These are phyloP conservation scores for Osmanthus fragrans DNA, from an alignment of 257 asterid genomes.

Conservation along the genomic window DNA sequence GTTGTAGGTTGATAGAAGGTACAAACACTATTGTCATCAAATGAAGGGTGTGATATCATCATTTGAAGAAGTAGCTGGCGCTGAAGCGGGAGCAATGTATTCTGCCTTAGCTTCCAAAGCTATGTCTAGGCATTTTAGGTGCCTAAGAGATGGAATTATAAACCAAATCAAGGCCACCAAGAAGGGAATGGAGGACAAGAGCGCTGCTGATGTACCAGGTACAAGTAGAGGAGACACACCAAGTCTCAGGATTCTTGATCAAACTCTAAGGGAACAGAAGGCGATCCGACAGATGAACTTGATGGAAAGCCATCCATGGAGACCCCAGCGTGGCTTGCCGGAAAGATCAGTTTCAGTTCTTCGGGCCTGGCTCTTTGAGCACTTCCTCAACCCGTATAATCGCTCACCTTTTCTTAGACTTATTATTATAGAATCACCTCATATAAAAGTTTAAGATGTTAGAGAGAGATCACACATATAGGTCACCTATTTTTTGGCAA, in stretches of 20 bases:
- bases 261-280: slow-evolving; percentile 70
- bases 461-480: too few species aligned
- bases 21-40: slow-evolving; percentile 81
- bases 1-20: slow-evolving; percentile 78
- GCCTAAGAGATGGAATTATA: slow-evolving; percentile 66
- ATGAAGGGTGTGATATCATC: slow-evolving; percentile 69
- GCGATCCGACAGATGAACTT: slow-evolving; percentile 70
- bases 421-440: too few species aligned
- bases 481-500: too few species aligned
- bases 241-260: slow-evolving; percentile 66
- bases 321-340: slow-evolving; percentile 83
- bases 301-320: slow-evolving; percentile 93
- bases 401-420: background rate
- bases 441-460: too few species aligned
- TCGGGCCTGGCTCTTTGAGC: slow-evolving; percentile 96
- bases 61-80: slow-evolving; percentile 73
- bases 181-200: slow-evolving; percentile 75
- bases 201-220: slow-evolving; percentile 39
- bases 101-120: slow-evolving; percentile 72
- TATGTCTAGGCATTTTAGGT: slow-evolving; percentile 84
- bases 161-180: slow-evolving; percentile 56
- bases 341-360: slow-evolving; percentile 74
- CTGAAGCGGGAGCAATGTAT: slow-evolving; percentile 66
- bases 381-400: slow-evolving; percentile 86
- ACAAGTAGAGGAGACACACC: slow-evolving; percentile 78